Base-by-base conservation (phyloP, 108 stramenopile genomes). In the Skeletonema tropicum region DNA sequence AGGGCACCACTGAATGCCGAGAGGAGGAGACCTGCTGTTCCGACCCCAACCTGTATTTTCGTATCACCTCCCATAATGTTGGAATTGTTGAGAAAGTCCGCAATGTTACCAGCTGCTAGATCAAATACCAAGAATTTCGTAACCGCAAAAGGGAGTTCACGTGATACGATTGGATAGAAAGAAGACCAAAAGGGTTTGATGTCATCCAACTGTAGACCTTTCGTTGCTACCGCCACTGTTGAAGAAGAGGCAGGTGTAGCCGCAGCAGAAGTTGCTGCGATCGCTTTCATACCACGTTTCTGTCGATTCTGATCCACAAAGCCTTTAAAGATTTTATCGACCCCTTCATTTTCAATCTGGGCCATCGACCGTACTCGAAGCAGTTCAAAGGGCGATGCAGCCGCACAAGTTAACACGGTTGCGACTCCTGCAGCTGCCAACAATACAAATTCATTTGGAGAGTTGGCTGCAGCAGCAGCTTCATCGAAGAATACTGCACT, bases 81-180 rank as follows among this genome's bases (percentile, higher is more conserved):
- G n/a, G 89, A 80, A 17, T 79, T 49, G 60, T 93, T 93, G 41
- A 90, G 49, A 15, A 92, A 70, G 38, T 64, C 74, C 8, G 88
- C 74, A 41, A 92, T 75, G 6, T 70, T 63, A 55, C 64, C 74
- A 15, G 94, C 83, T 66, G 93, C 67, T 8, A 96, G 23, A 57
- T 96, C 95, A 76, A 96, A 96, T 2, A 86, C 86, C 17, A 92
- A 68, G 63, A 96, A 96, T 62, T 96, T 96, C 13, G 89, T 87
- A 6, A 96, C 82, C 13, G 90, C 95, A 73, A 96, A 96, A 33
- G 92, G 91, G 11, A 96, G 78, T 77, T 96, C 95, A n/a, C 95
- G 84, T 9, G 86, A 87, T 41, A 88, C 86, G 23, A 90, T 96
- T 26, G 95, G 91, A 45, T 62, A 60, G 68, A 93, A 92, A 0